Evolutionary conservation across 2,329 filamentous ascomycete species (phyloP).

Genomic region (Ilyonectria robusta): DNA sequence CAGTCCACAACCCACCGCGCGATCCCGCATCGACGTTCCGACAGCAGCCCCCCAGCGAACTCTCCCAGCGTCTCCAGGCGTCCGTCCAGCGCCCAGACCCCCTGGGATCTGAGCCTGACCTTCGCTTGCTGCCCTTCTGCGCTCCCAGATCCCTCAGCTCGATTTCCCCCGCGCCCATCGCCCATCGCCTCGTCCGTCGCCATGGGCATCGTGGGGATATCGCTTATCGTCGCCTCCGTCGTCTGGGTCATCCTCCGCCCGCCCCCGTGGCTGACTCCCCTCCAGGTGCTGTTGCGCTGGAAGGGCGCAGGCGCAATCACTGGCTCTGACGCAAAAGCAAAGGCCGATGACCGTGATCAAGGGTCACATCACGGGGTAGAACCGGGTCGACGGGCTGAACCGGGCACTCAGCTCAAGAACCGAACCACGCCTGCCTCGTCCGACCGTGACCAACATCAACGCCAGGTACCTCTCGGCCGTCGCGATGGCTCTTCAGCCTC

Average conservation of each 20-base stretch:
- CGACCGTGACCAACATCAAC: conserved; percentile 27
- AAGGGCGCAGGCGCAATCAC: conserved; percentile 32
- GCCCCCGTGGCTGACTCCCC: conserved; percentile 61
- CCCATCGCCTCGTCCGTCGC: conserved; percentile 22
- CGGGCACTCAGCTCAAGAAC: conserved; percentile 34
- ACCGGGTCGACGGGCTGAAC: conserved; percentile 43
- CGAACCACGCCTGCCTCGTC: conserved; percentile 39
- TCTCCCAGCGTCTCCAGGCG: not conserved
- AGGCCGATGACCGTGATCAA: conserved; percentile 15
- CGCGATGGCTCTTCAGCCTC: conserved; percentile 18
- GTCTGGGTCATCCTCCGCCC: conserved; percentile 70
- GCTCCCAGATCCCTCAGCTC: conserved; percentile 18
- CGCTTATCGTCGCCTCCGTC: conserved; percentile 73
- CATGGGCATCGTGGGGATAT: conserved; percentile 73
- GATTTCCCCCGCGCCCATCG: conserved; percentile 18
- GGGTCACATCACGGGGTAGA: conserved; percentile 45
- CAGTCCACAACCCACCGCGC: conserved; percentile 47
- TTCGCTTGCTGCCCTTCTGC: conserved; percentile 33
- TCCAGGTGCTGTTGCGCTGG: conserved; percentile 47
- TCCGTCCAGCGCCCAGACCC: conserved; percentile 7
- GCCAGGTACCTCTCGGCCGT: conserved; percentile 21
- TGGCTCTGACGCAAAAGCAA: conserved; percentile 27
- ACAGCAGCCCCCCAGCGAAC: conserved; percentile 4
- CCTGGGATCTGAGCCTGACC: conserved; percentile 3
- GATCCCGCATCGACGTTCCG: conserved; percentile 3